phyloP scores from a whole-genome alignment of 2,329 filamentous ascomycete genomes.

The Verticillium nubilum region DNA sequence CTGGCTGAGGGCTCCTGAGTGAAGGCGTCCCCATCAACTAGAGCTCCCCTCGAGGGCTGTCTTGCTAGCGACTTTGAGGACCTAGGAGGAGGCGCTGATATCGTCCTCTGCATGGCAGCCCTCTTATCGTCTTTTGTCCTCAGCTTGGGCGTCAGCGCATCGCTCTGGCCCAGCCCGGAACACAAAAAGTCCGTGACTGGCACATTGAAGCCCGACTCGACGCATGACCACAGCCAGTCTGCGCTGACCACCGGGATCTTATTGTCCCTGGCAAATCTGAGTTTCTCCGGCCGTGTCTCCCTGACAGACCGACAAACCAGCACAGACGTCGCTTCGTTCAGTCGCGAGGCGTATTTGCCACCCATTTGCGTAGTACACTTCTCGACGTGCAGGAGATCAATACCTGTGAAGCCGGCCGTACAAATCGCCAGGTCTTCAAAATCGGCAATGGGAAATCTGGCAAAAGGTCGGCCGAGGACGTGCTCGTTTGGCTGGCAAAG shows the following conservation, averaged over 20 bases:
- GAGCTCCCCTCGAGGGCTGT: conserved; percentile 11
- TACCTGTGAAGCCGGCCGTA: conserved; percentile 75
- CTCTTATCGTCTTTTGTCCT: conserved; percentile 3
- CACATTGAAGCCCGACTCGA: conserved; percentile 48
- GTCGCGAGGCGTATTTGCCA: conserved; percentile 72
- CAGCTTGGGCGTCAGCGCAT: conserved; percentile 2
- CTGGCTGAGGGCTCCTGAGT: conserved; percentile 20
- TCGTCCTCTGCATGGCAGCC: conserved; percentile 8
- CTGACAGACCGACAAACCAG: conserved; percentile 63
- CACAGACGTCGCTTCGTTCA: conserved; percentile 67
- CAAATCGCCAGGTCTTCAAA: conserved; percentile 69
- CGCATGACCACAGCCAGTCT: conserved; percentile 81
- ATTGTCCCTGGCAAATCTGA: conserved; percentile 69
- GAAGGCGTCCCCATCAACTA: conserved; percentile 35
- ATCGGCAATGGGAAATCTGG: conserved; percentile 60
- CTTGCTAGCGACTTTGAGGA: neutral
- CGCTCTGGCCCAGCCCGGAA: conserved; percentile 30
- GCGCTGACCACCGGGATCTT: conserved; percentile 74
- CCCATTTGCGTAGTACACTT: conserved; percentile 73
- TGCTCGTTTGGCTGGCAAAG: conserved; percentile 66
- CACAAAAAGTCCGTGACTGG: conserved; percentile 43
- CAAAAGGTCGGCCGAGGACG: conserved; percentile 72
- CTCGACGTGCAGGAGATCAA: conserved; percentile 80
- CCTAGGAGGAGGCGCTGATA: conserved; percentile 4
- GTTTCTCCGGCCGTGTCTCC: conserved; percentile 65